Evolutionary conservation across 371 early-diverging fungal species (phyloP), one percentile per base, ranked within the genome.

Genomic region (Phascolomyces articulosus): DNA sequence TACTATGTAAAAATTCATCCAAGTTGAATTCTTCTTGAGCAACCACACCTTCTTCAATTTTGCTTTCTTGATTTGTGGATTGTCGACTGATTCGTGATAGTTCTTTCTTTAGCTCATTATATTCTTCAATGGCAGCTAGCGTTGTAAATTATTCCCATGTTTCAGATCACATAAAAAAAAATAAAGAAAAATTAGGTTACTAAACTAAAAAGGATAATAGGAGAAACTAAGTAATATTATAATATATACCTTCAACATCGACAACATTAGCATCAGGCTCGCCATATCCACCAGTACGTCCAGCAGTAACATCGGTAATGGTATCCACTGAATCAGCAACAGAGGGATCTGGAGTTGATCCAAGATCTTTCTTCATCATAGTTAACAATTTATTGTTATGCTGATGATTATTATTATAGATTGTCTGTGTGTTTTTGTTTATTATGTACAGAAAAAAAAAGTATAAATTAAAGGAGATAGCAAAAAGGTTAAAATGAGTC

Each of bases 201-300:
- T 34, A 34, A 34, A 34, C 2, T 34, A 34, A 34, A 34, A 34
- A 34, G 8, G 47, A 13, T 6, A 16, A 47, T 13, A 16, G 16
- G 47, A 16, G 6, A n/a, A n/a, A 13, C 16, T 4, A 20, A 10
- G 18, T 15, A 4, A 27, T 53, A 55, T 29, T 2, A 29, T 55
- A 31, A 0, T 28, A 11, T 1, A 28, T 16, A 71, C 71, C 71
- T 55, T 71, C 64, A 26, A 71, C 59, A 44, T 66, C 47, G 34
- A 71, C 71, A 3, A 64, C 71, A 63, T 71, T 71, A 15, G 64
- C 71, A 13, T 60, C 40, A 21, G 67, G 64, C 40, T 71, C 71
- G 20, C 71, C 71, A 58, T 27, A 71, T 15, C 63, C 20, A 20
- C 44, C 40, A 20, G n/a, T 24, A 4, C 29, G 40, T 15, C 60